Evolutionary conservation across 495 filamentous ascomycete genomes (phyloP), one percentile per base, ranked within the genome.

Genomic region (Penicillium robsamsonii): DNA sequence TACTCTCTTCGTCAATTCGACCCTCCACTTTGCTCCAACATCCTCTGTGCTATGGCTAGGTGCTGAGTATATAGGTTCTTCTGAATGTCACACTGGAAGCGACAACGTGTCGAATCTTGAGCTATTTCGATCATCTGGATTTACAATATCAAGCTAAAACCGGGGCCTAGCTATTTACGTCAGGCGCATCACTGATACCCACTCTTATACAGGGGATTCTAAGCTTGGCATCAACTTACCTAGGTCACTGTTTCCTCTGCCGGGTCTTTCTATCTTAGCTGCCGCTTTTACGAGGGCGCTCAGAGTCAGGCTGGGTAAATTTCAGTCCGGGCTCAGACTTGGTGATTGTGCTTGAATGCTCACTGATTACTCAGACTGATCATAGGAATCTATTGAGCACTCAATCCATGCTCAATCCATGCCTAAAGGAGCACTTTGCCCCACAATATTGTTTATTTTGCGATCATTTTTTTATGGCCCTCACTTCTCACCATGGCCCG

Each of bases 21-120:
- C 29, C 44, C 49, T 52, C 52, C 50, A 46, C 45, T 55, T 59
- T 52, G 56, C 59, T 59, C 56, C 38, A 41, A 31, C 37, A 17
- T 40, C 29, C 29, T 29, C 20, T 29, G 9, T 25, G 45, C 5
- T 20, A 46, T 55, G 11, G 25, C 25, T 31, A 29, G 25, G 41
- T 29, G 18, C 13, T 43, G 29, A 25, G 30, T 29, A 13, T 20
- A 40, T 18, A 33, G 4, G 18, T 24, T 9, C 11, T 9, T 24
- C 0, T 25, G 30, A 11, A 5, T 8, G 2, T 9, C 18, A 10
- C 3, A 31, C 2, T 46, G 0, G 3, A 18, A n/a, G 12, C 18
- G 35, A 17, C n/a, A 1, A 17, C n/a, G n/a, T n/a, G 18, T 10
- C 15, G 15, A 25, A n/a, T 24, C 3, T 38, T 20, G 49, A 30